A percentile compares a stretch with the other conserved stretches of the same genome.
Conservation (phyloP, 179 eudicot genomes). For the Beta corolliflora region DNA sequence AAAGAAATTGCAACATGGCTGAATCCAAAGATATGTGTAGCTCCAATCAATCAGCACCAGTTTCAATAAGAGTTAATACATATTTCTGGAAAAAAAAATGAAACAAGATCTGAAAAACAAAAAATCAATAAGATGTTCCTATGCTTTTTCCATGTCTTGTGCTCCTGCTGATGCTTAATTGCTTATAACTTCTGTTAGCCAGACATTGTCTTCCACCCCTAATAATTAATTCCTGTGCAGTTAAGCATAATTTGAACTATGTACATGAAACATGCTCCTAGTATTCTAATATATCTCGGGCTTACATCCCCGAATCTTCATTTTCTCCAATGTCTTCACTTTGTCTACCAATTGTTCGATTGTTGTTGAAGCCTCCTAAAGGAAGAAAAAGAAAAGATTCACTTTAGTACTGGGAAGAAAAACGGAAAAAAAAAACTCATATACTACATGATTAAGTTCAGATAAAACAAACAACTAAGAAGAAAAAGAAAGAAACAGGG, state of each 20-base stretch:
- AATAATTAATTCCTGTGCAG: background rate
- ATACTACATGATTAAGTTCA: background rate
- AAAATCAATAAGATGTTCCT: background rate
- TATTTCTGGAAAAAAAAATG: background rate
- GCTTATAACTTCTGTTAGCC: background rate
- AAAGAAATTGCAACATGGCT: background rate
- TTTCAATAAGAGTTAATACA: background rate
- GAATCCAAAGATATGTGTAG: background rate
- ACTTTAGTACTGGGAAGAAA: background rate
- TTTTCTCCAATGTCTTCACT: slow-evolving; percentile 40
- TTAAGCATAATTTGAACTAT: background rate
- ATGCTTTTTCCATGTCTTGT: background rate
- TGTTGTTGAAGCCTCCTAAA: slow-evolving; percentile 49
- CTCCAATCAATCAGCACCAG: background rate
- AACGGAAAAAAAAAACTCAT: background rate
- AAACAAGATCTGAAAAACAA: no score
- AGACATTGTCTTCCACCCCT: background rate
- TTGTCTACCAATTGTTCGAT: slow-evolving; percentile 50
- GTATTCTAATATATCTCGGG: slow-evolving; percentile 4
- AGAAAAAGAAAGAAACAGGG: background rate
- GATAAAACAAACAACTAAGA: background rate
- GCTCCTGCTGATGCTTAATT: background rate
- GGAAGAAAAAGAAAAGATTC: background rate
- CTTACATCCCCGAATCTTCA: slow-evolving; percentile 24
- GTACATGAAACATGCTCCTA: background rate